Base-by-base conservation (phyloP, 1,284 basidiomycete genomes). In the Ceratobasidium sp. region DNA sequence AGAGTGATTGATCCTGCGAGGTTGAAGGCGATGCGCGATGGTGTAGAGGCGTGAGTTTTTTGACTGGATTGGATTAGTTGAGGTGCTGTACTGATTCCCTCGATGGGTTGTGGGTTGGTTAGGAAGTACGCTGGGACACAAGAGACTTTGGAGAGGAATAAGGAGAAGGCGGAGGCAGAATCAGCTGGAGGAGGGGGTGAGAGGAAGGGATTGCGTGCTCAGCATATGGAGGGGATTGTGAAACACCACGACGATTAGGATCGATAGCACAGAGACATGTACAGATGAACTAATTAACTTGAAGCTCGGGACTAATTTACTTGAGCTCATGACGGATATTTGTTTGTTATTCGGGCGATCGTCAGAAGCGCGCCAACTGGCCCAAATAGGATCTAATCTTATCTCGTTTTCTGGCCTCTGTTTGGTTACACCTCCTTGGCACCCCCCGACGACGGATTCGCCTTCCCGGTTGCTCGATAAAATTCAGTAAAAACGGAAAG, bases 61-160 rank as follows among this genome's bases (percentile, higher is more conserved):
- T 10, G 11, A 17, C 45, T 56, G 47, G 49, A 13, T 28, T 69
- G 23, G 31, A 69, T n/a, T n/a, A n/a, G n/a, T n/a, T n/a, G n/a
- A n/a, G n/a, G n/a, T n/a, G n/a, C n/a, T n/a, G n/a, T n/a, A n/a
- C n/a, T 45, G 42, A 45, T 45, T 60, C 15, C 17, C 39, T 60
- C 13, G 58, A 35, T 35, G 58, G 56, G 39, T 23, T 60, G 13
- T 47, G 39, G 37, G 26, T 58, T 5, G 26, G 39, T 31, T n/a
- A 73, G 68, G n/a, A 73, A 73, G 56, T 73, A 61, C 49, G 54
- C 68, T 31, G 56, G 68, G 28, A 73, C 68, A 3, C 68, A 73
- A 49, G 56, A 73, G 28, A 42, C 68, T 4, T 39, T 73, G 26
- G 56, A 60, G 56, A 51, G 28, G 54, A 73, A 73, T 20, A 73